Evolutionary conservation across 2,329 filamentous ascomycete genomes (phyloP), one percentile per base, ranked within the genome.

Genomic region (Fusarium solani-melongenae): DNA sequence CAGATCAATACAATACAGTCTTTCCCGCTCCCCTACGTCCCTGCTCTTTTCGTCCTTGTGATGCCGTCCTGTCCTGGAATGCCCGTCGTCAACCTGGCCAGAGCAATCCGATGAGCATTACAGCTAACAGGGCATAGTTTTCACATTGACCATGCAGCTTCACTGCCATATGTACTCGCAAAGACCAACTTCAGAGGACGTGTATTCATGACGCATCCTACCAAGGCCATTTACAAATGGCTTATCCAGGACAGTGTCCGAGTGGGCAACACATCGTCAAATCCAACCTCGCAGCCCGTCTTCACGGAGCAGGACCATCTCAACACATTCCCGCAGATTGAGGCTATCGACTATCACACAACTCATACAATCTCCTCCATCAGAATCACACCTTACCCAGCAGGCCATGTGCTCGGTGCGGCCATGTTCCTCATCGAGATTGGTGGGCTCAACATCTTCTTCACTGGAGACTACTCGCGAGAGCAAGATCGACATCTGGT

Each of bases 191-290:
- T 99, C 86, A 93, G 93, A 74, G 96, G 96, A 57, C 92, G 95
- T 24, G 96, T 98, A 70, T 98, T 98, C 86, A 99, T 98, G 96
- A 99, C 96, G 60, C 96, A 99, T 86, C 95, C 96, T 2, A 99
- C 96, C 55, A 98, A 99, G 83, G 96, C 96, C 77, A 99, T 99
- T 81, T 99, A 99, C 89, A 98, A 98, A 85, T 98, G 96, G 96
- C 91, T 98, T 60, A 98, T 98, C 72, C 95, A 98, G 83, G 96
- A 99, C 83, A 97, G 95, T 75, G 94, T 99, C 51, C 92, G 96
- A 67, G 95, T 99, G 33, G 93, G 92, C 81, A 93, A 91, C 79
- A 91, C 89, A 6, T 91, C 90, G 2, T 90, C 89, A 11, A 89
- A 90, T 73, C 85, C 87, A 62, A 87, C 86, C 0, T 87, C 93